These are phyloP conservation scores for Ogataea paradorogensis DNA, from an alignment of 805 yeast genomes.

Conservation along the genomic window DNA sequence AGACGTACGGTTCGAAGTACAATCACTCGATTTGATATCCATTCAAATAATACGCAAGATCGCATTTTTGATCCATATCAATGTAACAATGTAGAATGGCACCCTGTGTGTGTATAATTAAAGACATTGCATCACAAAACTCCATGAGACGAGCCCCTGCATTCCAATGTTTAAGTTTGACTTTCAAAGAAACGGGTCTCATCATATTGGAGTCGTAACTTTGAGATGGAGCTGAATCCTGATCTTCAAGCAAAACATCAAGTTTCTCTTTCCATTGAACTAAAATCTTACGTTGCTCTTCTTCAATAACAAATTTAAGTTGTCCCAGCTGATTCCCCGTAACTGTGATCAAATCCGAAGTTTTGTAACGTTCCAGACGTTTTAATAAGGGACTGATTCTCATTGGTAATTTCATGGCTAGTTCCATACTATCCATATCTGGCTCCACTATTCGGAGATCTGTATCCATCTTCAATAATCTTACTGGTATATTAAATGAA, in stretches of 20 bases:
- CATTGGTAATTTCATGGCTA: conserved; percentile 50
- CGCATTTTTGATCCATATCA: conserved; percentile 62
- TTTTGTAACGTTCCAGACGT: conserved; percentile 64
- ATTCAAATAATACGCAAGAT: conserved; percentile 58
- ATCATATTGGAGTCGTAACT: conserved; percentile 13
- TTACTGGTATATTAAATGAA: conserved; percentile 68
- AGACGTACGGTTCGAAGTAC: conserved; percentile 50
- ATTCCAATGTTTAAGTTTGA: conserved; percentile 65
- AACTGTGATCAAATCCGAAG: conserved; percentile 48
- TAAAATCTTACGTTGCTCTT: conserved; percentile 53
- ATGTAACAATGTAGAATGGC: conserved; percentile 65
- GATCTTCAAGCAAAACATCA: conserved; percentile 37
- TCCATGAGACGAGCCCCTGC: conserved; percentile 60
- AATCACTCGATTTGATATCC: conserved; percentile 28
- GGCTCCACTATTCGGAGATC: conserved; percentile 63
- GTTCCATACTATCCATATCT: conserved; percentile 48
- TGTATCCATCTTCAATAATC: conserved; percentile 53
- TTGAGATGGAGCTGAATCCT: conserved; percentile 5
- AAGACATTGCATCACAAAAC: conserved; percentile 56
- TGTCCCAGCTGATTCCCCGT: conserved; percentile 49
- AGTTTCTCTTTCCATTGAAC: conserved; percentile 58
- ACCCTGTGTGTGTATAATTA: conserved; percentile 49
- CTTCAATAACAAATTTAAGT: conserved; percentile 50
- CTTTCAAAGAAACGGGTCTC: conserved; percentile 43
- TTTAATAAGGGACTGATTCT: conserved; percentile 53